These are phyloP conservation scores for Escallonia herrerae DNA, from an alignment of 129 eudicot genomes.

Conservation along the genomic window DNA sequence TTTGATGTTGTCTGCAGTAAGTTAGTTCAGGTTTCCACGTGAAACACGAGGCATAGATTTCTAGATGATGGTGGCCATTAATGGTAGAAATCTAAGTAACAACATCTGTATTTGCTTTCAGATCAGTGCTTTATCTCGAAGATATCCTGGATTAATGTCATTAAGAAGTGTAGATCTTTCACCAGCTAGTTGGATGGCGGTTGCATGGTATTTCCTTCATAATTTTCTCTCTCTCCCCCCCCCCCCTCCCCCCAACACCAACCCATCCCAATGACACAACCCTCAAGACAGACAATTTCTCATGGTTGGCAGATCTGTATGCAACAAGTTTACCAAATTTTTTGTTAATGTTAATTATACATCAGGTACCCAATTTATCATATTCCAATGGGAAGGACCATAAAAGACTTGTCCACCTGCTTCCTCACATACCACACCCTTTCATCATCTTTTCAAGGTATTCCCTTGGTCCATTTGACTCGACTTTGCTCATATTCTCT, in stretches of 20 bases:
- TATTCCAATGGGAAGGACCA: constrained; percentile 91
- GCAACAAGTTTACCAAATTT: too few relatives aligned
- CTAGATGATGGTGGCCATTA: not conserved
- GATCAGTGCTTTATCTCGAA: constrained; percentile 58
- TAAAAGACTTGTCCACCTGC: constrained; percentile 85
- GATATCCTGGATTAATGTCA: constrained; percentile 67
- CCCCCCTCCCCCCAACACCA: too few relatives aligned
- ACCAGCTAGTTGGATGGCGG: constrained; percentile 86
- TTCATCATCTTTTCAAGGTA: constrained; percentile 96
- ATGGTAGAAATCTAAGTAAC: not conserved
- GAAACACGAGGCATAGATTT: constrained; percentile 7
- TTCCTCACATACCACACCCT: constrained; percentile 94
- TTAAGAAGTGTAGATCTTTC: constrained; percentile 80
- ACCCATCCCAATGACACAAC: too few relatives aligned
- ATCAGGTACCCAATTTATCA: constrained; percentile 96
- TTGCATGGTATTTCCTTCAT: constrained; percentile 46
- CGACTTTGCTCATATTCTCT: not conserved
- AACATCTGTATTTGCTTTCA: constrained; percentile 13
- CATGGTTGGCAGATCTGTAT: too few relatives aligned
- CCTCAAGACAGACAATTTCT: too few relatives aligned
- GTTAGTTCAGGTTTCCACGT: constrained; percentile 10
- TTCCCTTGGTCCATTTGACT: constrained; percentile 1
- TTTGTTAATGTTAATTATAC: constrained; percentile 13
- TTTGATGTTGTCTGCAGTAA: not conserved
- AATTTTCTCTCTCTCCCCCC: constrained; percentile 1